phyloP scores from a whole-genome alignment of 495 filamentous ascomycete species.

The Opeltia flavorubescens region DNA sequence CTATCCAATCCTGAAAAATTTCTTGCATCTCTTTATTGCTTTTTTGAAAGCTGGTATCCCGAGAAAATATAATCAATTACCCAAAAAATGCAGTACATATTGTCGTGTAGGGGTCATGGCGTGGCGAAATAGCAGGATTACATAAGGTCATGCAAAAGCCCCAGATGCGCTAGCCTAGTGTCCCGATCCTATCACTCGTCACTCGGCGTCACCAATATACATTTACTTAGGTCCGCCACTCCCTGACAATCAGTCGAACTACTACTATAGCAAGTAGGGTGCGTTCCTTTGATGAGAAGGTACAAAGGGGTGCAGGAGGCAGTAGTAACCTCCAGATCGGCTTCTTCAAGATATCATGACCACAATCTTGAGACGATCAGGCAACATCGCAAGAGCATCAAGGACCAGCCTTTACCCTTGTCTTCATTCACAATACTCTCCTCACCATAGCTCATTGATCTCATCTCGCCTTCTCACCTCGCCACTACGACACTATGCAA shows the following conservation, averaged over 20 bases:
- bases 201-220: not conserved
- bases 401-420: conserved; percentile 35
- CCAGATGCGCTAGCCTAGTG: not conserved
- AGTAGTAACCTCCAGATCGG: not conserved
- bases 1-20: too few relatives aligned
- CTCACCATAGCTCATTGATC: conserved; percentile 26
- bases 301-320: not conserved
- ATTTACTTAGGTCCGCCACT: too few relatives aligned
- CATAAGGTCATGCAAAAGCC: too few relatives aligned
- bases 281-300: not conserved
- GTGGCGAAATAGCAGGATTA: too few relatives aligned
- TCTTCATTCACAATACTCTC: conserved; percentile 25
- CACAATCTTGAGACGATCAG: conserved; percentile 49
- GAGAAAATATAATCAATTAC: too few relatives aligned
- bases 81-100: too few relatives aligned
- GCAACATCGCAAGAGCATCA: conserved; percentile 48
- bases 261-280: too few relatives aligned
- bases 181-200: not conserved
- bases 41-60: too few relatives aligned
- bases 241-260: too few relatives aligned
- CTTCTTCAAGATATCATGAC: conserved; percentile 35
- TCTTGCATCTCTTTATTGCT: too few relatives aligned
- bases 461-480: conserved; percentile 30
- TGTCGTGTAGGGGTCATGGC: too few relatives aligned
- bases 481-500: conserved; percentile 41